These are phyloP conservation scores for Pseudodiploospora longispora DNA, from an alignment of 2,329 filamentous ascomycete species.

Conservation along the genomic window DNA sequence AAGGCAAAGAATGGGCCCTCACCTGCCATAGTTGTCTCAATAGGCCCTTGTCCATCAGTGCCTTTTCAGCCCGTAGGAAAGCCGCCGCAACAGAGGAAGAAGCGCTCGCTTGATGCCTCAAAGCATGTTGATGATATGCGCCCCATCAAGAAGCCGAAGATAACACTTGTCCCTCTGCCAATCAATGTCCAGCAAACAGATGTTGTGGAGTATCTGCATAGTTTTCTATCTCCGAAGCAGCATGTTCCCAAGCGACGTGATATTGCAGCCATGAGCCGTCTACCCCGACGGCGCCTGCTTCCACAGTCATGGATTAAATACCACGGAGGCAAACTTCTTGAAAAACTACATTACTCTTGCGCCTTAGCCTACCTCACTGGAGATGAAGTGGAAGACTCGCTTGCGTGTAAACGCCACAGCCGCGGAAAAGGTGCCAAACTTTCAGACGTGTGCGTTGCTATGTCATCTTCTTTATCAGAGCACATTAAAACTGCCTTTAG, in stretches of 20 bases:
- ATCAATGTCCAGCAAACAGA: conserved; percentile 1
- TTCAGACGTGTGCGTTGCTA: conserved; percentile 19
- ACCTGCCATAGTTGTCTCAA: conserved; percentile 22
- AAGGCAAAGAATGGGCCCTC: conserved; percentile 13
- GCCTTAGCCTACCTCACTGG: conserved; percentile 25
- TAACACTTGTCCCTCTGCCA: conserved; percentile 1
- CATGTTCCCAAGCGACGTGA: conserved; percentile 14
- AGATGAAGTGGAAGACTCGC: conserved; percentile 13
- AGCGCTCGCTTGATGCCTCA: conserved; percentile 1
- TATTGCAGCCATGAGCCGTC: conserved; percentile 13
- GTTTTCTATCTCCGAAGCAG: conserved; percentile 14
- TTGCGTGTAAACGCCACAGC: conserved; percentile 3
- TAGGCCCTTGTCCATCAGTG: conserved; percentile 5
- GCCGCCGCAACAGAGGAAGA: background rate
- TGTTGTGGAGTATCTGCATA: conserved; percentile 15
- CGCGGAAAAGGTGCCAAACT: conserved; percentile 12
- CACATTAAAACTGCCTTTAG: conserved; percentile 15
- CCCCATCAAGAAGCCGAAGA: conserved; percentile 2
- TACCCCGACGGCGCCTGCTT: conserved; percentile 17
- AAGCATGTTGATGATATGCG: background rate
- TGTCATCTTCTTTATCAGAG: conserved; percentile 14
- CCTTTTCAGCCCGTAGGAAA: background rate
- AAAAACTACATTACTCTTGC: conserved; percentile 17
- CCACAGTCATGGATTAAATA: conserved; percentile 17
- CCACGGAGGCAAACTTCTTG: conserved; percentile 15